Evolutionary conservation across 495 filamentous ascomycete genomes (phyloP).

Genomic region (Neurospora sp.): DNA sequence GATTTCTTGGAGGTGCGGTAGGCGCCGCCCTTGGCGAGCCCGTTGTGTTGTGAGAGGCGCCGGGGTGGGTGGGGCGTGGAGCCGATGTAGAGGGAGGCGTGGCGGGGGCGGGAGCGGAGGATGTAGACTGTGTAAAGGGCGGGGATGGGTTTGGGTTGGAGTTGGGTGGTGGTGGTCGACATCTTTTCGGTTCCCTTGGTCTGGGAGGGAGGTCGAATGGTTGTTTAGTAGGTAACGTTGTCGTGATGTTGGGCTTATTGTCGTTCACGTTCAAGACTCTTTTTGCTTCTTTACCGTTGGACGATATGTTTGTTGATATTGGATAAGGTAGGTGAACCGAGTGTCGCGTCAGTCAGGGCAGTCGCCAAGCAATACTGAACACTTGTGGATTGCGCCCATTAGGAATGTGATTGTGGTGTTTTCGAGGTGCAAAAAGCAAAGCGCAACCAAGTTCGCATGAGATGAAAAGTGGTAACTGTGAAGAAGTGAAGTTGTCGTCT

Average conservation of each 20-base stretch:
- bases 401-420: background rate
- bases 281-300: background rate
- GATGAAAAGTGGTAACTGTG: background rate
- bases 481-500: background rate
- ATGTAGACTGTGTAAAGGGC: slow-evolving; percentile 62
- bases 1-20: slow-evolving; percentile 51
- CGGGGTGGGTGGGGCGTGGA: slow-evolving; percentile 80
- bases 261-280: background rate
- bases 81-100: slow-evolving; percentile 67
- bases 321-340: background rate
- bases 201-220: background rate
- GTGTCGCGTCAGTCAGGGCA: background rate
- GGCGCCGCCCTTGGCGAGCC: slow-evolving; percentile 66
- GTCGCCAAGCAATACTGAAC: background rate
- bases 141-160: slow-evolving; percentile 38
- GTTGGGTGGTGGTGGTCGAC: background rate
- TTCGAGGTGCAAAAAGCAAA: background rate
- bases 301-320: background rate
- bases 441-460: background rate
- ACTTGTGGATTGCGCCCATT: background rate
- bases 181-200: background rate
- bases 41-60: slow-evolving; percentile 85
- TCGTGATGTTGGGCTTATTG: background rate
- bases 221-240: background rate
- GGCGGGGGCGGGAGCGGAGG: slow-evolving; percentile 64